Conservation (phyloP, 495 filamentous ascomycete genomes). For the Xylaria cubensis region DNA sequence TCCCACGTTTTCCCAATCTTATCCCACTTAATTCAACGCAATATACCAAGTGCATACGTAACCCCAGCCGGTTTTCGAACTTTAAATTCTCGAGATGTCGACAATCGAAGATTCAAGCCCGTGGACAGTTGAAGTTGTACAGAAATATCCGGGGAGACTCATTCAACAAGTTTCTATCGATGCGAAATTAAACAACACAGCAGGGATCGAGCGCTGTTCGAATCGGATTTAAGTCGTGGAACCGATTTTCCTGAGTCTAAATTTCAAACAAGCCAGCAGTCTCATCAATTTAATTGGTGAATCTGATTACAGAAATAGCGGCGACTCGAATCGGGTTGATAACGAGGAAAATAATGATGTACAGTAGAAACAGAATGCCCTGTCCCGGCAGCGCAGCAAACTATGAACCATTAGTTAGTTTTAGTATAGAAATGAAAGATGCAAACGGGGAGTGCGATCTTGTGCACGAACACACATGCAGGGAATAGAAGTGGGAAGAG, state of each 20-base stretch:
- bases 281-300: neutral
- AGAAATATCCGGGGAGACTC: neutral
- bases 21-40: slow-evolving; percentile 31
- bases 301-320: slow-evolving; percentile 8
- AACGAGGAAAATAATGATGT: neutral
- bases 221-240: slow-evolving; percentile 16
- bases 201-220: slow-evolving; percentile 20
- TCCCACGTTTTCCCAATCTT: slow-evolving; percentile 39
- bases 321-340: neutral
- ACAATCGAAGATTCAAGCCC: slow-evolving; percentile 28
- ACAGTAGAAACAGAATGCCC: slow-evolving; percentile 16
- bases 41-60: slow-evolving; percentile 41
- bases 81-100: slow-evolving; percentile 32
- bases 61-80: slow-evolving; percentile 21
- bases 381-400: slow-evolving; percentile 20
- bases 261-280: slow-evolving; percentile 12
- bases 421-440: neutral
- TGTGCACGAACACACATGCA: slow-evolving; percentile 20
- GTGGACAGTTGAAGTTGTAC: neutral
- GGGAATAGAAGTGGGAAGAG: neutral
- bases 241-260: slow-evolving; percentile 9
- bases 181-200: slow-evolving; percentile 12
- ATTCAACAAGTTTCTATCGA: neutral
- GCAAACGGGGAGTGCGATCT: neutral
- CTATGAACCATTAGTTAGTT: slow-evolving; percentile 24